phyloP scores from a whole-genome alignment of 495 filamentous ascomycete genomes.

The Lichina pygmaea region DNA sequence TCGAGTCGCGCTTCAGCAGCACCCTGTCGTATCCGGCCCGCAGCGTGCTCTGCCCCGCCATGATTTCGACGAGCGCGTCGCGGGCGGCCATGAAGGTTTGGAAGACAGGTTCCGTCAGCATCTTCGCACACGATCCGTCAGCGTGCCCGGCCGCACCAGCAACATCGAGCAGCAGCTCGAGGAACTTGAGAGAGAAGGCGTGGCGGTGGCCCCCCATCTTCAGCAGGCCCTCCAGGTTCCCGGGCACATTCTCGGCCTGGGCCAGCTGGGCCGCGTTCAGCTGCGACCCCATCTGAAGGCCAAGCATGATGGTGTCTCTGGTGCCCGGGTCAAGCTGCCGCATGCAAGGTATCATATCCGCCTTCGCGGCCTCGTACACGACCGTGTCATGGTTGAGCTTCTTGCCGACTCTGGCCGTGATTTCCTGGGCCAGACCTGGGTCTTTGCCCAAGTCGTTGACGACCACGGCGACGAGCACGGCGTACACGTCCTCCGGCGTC shows the following conservation, averaged over 20 bases:
- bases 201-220: conserved; percentile 7
- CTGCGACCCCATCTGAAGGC: conserved; percentile 17
- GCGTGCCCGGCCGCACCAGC: conserved; percentile 15
- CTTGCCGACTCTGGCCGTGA: conserved; percentile 8
- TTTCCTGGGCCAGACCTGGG: conserved; percentile 9
- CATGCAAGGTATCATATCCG: conserved; percentile 9
- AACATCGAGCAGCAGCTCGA: conserved; percentile 15
- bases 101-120: conserved; percentile 12
- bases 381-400: conserved; percentile 15
- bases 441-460: conserved; percentile 18
- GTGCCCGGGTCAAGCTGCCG: conserved; percentile 7
- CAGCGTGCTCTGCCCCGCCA: conserved; percentile 4
- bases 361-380: conserved; percentile 11
- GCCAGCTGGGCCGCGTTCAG: conserved; percentile 18
- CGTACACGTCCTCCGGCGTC: conserved; percentile 7
- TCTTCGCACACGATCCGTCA: conserved; percentile 13
- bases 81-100: conserved; percentile 11
- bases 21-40: conserved; percentile 14
- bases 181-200: conserved; percentile 13
- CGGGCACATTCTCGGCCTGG: conserved; percentile 15
- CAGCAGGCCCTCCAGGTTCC: conserved; percentile 7
- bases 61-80: conserved; percentile 10
- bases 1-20: conserved; percentile 8
- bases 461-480: conserved; percentile 13
- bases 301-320: conserved; percentile 12